Base-by-base conservation (phyloP, 805 yeast species). In the Metschnikowia proteae region DNA sequence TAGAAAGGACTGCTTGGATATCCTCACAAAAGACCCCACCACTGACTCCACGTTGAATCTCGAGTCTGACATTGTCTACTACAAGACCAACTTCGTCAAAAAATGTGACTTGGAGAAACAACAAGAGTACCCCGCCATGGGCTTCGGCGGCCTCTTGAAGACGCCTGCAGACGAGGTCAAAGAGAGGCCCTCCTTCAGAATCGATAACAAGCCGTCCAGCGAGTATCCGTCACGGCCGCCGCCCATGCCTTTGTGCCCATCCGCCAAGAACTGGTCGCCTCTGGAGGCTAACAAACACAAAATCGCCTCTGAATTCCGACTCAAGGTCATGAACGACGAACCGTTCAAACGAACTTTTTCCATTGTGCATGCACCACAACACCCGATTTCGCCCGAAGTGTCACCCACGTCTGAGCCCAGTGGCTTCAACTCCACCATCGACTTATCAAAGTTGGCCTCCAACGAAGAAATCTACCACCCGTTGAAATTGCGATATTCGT, bases 381-480 rank as follows among this genome's bases (percentile, higher is more conserved):
- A 59, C 36, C 75, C 75, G 4, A 58, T 65, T 6, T 63, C 70
- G 39, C 78, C 78, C 3, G 75, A 70, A 48, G 70, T 72, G 1
- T 70, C 75, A 22, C 78, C 78, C 25, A 63, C 54, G 28, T 66
- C 73, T 5, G 71, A 66, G 47, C 76, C 78, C 5, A 66, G 75
- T 9, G 56, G 74, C 46, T 60, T 64, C 43, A 73, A 73, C 49
- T 69, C 75, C 5, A 70, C 71, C 11, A 66, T 73, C 25, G 75
- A 73, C 52, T 60, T 73, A 43, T 56, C 67, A 27, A 70, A 70
- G 47, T 53, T 72, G 32, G 44, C 57, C 11, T 62, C 63, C 31
- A 66, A 68, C 51, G 64, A 68, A 45, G 73, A 67, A 10, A 66
- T 68, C 32, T 67, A 67, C 45, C 62, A 58, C 40, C 78, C 78